Percentiles rank a stretch among this genome's conserved stretches.
Evolutionary conservation across 2,329 filamentous ascomycete genomes (phyloP).

Genomic region (Pseudogymnoascus sp.): DNA sequence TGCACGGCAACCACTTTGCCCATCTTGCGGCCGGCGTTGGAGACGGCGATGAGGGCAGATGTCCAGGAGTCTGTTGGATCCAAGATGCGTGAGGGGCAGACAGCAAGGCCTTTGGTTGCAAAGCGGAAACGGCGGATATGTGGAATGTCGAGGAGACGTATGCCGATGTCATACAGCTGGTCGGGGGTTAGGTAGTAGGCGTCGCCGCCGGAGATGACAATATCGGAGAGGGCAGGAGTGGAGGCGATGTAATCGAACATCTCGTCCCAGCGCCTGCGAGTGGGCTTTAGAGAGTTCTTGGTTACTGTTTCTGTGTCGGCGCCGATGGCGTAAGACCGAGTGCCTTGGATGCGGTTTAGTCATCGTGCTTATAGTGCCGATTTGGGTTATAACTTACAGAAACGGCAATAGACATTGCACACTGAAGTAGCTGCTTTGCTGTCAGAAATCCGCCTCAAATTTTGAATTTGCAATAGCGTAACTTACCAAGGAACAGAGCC

Average conservation of each 20-base stretch:
- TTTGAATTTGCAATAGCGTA: neutral
- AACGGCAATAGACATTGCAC: constrained; percentile 57
- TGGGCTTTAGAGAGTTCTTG: constrained; percentile 37
- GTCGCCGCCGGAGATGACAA: constrained; percentile 58
- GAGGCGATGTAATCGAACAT: constrained; percentile 50
- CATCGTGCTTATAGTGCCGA: neutral
- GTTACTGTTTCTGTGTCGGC: constrained; percentile 45
- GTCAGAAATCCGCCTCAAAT: constrained; percentile 18
- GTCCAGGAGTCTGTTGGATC: constrained; percentile 48
- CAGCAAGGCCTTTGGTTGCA: constrained; percentile 55
- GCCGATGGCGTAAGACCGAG: constrained; percentile 53
- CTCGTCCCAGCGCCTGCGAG: constrained; percentile 42
- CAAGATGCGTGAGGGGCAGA: constrained; percentile 49
- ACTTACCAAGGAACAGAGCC: constrained; percentile 52
- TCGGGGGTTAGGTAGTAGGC: constrained; percentile 49
- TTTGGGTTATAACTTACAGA: constrained; percentile 32
- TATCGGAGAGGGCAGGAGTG: constrained; percentile 44
- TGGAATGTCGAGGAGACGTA: constrained; percentile 47
- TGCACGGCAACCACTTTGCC: constrained; percentile 57
- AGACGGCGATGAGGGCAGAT: constrained; percentile 43
- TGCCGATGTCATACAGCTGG: constrained; percentile 46
- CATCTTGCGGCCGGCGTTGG: constrained; percentile 41
- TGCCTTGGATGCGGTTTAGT: constrained; percentile 25
- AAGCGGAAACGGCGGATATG: constrained; percentile 55
- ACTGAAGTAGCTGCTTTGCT: constrained; percentile 43